Evolutionary conservation across 306 rosid genomes (phyloP), one percentile per base, ranked within the genome.

Genomic region (Cucumis hystrix): DNA sequence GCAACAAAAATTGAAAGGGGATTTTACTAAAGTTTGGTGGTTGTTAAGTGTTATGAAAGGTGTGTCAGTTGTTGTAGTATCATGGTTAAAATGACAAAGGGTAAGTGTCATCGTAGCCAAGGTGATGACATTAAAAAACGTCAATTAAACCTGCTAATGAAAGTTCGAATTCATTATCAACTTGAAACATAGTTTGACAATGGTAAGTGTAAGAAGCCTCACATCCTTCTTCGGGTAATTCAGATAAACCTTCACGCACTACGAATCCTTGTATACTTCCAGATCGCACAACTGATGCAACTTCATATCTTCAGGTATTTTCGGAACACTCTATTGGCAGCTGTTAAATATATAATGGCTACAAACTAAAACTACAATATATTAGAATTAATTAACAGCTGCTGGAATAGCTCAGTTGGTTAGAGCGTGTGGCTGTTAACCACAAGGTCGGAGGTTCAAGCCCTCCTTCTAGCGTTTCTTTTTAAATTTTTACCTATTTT

Each of bases 181-280:
- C 37, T 68, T 16, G 54, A 68, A 39, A 47, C 58, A 13, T 51
- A 25, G 25, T 74, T 23, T 74, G 39, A 25, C 15, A 13, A 39
- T 9, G 17, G 23, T 82, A 51, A 91, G 98, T 28, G 97, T 90
- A 81, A 91, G 89, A 90, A 90, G 85, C 82, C 98, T 86, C 89
- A 93, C 94, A 83, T 88, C 93, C 86, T 93, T 93, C 92, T 93
- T 97, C 23, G 98, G 98, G 49, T 97, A 88, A 84, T 93, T 97
- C 45, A 97, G 97, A 87, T 93, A 91, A 80, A 93, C 97, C 84
- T 93, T 91, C 77, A 93, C 96, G 79, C 94, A 93, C 20, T 87
- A 77, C 5, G 93, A 89, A 82, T 40, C 78, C 68, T 68, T 81
- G 79, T 85, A 93, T 68, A 70, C 88, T 76, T 88, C 90, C 83